These are phyloP conservation scores for Yamadazyma sp. DNA, from an alignment of 1,139 yeast species.

Conservation along the genomic window DNA sequence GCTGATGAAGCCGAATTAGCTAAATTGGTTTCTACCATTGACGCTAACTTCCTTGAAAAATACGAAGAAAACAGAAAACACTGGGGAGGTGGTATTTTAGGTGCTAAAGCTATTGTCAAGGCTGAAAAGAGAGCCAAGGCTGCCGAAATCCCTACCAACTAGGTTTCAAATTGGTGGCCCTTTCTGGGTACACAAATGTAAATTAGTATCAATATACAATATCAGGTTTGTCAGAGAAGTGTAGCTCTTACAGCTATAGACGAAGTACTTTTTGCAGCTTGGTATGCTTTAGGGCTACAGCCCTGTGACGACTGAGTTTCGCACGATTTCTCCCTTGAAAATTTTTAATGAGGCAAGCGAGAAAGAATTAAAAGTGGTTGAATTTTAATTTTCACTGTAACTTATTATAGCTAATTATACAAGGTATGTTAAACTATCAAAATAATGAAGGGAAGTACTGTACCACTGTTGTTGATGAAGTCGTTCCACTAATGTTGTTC, in stretches of 20 bases:
- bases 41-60: slow-evolving; percentile 88
- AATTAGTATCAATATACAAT: slow-evolving; percentile 2
- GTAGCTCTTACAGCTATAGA: too few species aligned
- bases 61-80: slow-evolving; percentile 95
- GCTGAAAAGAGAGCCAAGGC: slow-evolving; percentile 46
- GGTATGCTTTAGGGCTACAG: slow-evolving; percentile 7
- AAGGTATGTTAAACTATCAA: slow-evolving; percentile 11
- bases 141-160: slow-evolving; percentile 26
- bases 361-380: slow-evolving; percentile 6
- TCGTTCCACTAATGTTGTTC: neutral
- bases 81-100: slow-evolving; percentile 99
- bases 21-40: slow-evolving; percentile 85
- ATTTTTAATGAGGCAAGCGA: slow-evolving; percentile 6
- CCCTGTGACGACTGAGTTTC: slow-evolving; percentile 11
- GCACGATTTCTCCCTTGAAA: slow-evolving; percentile 7
- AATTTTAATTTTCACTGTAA: slow-evolving; percentile 9
- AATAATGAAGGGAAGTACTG: neutral
- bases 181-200: neutral
- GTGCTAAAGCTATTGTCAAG: slow-evolving; percentile 87
- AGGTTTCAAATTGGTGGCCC: neutral
- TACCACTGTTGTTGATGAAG: neutral
- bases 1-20: slow-evolving; percentile 96
- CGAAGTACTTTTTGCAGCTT: neutral
- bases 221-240: too few species aligned
- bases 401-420: slow-evolving; percentile 9